Evolutionary conservation across 352 stramenopile species (phyloP).

Genomic region (Globisporangium spiculum): DNA sequence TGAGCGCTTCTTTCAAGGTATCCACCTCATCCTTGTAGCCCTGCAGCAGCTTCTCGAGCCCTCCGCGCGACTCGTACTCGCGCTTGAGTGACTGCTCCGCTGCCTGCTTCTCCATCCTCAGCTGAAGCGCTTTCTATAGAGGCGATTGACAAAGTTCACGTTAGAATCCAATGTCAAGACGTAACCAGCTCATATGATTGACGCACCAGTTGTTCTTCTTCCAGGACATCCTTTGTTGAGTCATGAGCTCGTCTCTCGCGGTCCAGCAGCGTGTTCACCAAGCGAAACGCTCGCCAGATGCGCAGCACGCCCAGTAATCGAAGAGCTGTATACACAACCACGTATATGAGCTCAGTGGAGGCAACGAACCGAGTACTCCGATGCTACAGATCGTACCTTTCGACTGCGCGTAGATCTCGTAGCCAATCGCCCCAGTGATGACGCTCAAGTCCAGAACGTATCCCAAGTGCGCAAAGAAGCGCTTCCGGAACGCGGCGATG

Average conservation of each 20-base stretch:
- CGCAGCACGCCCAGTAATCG: slow-evolving; percentile 52
- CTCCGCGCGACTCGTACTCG: slow-evolving; percentile 48
- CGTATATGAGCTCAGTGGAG: background rate
- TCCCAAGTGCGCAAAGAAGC: slow-evolving; percentile 59
- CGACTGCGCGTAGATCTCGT: slow-evolving; percentile 51
- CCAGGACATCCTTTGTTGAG: slow-evolving; percentile 31
- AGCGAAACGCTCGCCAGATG: slow-evolving; percentile 56
- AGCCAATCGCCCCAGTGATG: slow-evolving; percentile 24
- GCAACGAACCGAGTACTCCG: background rate
- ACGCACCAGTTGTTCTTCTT: slow-evolving; percentile 45
- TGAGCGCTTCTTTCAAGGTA: slow-evolving; percentile 69
- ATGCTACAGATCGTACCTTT: slow-evolving; percentile 34
- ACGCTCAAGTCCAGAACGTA: slow-evolving; percentile 50
- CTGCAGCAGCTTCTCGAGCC: slow-evolving; percentile 51
- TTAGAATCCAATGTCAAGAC: background rate
- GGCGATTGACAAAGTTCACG: background rate
- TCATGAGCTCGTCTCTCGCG: slow-evolving; percentile 44
- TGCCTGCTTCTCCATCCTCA: slow-evolving; percentile 42
- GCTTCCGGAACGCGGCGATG: slow-evolving; percentile 33
- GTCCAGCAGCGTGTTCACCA: slow-evolving; percentile 50
- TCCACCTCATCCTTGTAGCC: slow-evolving; percentile 75
- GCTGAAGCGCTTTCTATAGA: slow-evolving; percentile 38
- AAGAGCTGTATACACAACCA: slow-evolving; percentile 25
- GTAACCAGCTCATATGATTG: background rate
- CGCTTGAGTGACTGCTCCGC: slow-evolving; percentile 56